Base-by-base conservation (phyloP, 2,329 filamentous ascomycete genomes). In the Aspergillus glaucus region DNA sequence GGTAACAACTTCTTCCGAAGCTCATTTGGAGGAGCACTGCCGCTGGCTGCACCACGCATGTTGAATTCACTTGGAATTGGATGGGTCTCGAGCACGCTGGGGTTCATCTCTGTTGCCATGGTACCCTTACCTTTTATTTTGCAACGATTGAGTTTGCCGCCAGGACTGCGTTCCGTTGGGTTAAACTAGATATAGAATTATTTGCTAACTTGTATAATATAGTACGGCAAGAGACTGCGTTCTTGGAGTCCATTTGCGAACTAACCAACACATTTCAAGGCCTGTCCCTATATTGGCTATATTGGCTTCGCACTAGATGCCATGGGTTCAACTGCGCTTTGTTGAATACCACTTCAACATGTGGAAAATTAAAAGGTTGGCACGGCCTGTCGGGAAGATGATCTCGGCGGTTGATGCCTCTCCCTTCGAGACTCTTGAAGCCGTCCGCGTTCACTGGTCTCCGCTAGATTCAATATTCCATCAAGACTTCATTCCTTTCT, bases 1-100 rank as follows among this genome's bases (percentile, higher is more conserved):
- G 71, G 68, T 2, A 68, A 71, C 14, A 66, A 64, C 2, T 61
- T 75, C 24, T 59, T 74, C 30, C 62, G 71, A 2, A 70, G 68
- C 43, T 50, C 66, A 1, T 66, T 66, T 4, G 72, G 71, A 5
- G 72, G 66, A 0, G 63, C 61, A 0, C 69, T 74, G 39, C 70
- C 70, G 0, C 53, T 72, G 10, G 45, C 46, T 24, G 48, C 65
- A 2, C 54, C 57, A 2, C 57, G 60, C 12, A 66, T 73, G 51
- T 70, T 66, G 40, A 40, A 60, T 3, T 59, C 59, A 1, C 48
- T 69, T 12, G 70, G 70, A 1, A 62, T 69, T 34, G 62, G 64
- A 22, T 70, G 68, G 63, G 69, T 66, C 3, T 63, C 55, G 2
- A 68, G 63, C 19, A 52, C 67, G 3, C 57, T 73, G 5, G 69